Evolutionary conservation across 225 moss, liverwort and hornwort genomes (phyloP), one percentile per base, ranked within the genome.

Genomic region (Pseudisothecium myosuroides): DNA sequence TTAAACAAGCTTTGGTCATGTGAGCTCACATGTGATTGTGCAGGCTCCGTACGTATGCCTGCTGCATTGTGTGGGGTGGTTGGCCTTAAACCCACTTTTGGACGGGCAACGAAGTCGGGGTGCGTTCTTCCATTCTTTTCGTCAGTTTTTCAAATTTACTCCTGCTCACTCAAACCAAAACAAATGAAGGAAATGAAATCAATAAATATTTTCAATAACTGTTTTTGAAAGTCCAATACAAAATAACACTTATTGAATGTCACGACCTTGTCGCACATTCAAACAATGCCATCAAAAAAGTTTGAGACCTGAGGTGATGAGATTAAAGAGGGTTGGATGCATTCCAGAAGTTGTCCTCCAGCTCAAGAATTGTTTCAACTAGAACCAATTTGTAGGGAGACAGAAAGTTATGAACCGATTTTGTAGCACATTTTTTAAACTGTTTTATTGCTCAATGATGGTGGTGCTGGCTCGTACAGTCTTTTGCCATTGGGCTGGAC

Each of bases 31-130:
- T 80, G 39, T 69, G 58, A 63, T 63, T 77, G 50, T 84, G 71
- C 83, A 90, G 90, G 90, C 45, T 90, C 90, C 61, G 63, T 90
- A 36, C 90, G 90, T 43, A 90, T 87, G 76, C 97, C 97, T 18
- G 96, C 97, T 74, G 88, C 95, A 78, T 88, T 97, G 60, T 97
- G 97, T 91, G 97, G 97, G 36, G 91, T 97, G 21, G 93, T 97
- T 76, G 97, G 97, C 52, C 66, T 93, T 7, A 97, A 97, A 87
- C 93, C 95, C 36, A 96, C 95, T 23, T 97, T 94, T 88, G 97
- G 97, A 65, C 93, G 97, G 83, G 90, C 88, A 81, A 93, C 96
- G 17, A 93, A 83, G 36, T 71, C 84, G 14, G 90, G 90, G 90
- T 90, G 62, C 52, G 87, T 80, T 58, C 47, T 59, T 84, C 47